Evolutionary conservation across 148 eudicot species (phyloP).

Genomic region (Vaccinium corymbosum): DNA sequence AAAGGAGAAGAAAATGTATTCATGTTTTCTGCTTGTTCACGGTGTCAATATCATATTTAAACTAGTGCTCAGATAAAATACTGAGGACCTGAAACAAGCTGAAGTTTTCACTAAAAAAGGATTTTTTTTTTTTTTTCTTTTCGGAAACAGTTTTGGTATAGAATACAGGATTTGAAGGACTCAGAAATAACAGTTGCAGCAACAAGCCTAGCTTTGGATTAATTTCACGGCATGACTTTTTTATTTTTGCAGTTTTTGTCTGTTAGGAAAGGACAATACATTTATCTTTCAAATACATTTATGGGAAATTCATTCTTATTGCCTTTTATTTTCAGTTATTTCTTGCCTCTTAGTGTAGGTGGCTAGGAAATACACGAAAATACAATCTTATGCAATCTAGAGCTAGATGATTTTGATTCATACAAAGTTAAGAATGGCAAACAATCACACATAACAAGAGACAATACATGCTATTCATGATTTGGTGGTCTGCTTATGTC

Average conservation of each 20-base stretch:
- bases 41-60: background rate
- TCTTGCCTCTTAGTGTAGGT: background rate
- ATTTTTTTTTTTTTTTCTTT: background rate
- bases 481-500: background rate
- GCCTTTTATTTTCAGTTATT: background rate
- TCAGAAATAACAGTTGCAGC: background rate
- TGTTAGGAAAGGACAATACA: background rate
- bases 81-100: background rate
- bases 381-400: background rate
- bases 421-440: background rate
- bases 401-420: background rate
- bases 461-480: background rate
- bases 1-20: background rate
- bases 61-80: background rate
- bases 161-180: background rate
- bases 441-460: background rate
- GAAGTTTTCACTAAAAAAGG: background rate
- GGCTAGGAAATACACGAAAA: background rate
- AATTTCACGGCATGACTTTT: background rate
- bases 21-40: background rate
- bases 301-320: background rate
- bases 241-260: background rate
- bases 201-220: background rate
- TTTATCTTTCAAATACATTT: background rate
- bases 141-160: background rate